These are phyloP conservation scores for Peniophora sp. DNA, from an alignment of 1,284 basidiomycete species.

Conservation along the genomic window DNA sequence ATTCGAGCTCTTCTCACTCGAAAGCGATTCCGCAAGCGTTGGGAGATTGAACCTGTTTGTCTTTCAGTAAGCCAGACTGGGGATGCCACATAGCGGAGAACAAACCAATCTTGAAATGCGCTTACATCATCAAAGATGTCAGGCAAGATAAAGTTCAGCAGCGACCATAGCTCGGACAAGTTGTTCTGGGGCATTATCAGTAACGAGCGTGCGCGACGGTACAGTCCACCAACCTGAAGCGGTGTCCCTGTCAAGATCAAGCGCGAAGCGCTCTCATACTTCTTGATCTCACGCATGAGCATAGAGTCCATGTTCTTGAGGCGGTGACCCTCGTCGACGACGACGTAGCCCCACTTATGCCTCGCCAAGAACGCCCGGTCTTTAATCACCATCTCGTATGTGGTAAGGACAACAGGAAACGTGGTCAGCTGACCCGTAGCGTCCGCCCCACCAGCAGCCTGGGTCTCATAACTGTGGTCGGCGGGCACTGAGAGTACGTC, in stretches of 20 bases:
- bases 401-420: conserved; percentile 85
- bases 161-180: conserved; percentile 87
- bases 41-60: conserved; percentile 64
- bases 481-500: conserved; percentile 36
- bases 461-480: too few relatives aligned
- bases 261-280: conserved; percentile 77
- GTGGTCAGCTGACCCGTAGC: conserved; percentile 21
- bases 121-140: conserved; percentile 89
- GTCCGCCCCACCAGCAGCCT: neutral
- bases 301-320: conserved; percentile 90
- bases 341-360: conserved; percentile 87
- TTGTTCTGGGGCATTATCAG: conserved; percentile 56
- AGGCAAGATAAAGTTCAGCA: conserved; percentile 92
- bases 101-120: conserved; percentile 86
- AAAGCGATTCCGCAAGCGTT: conserved; percentile 48
- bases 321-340: conserved; percentile 94
- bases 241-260: conserved; percentile 94
- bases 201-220: neutral
- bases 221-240: conserved; percentile 62
- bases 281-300: conserved; percentile 88
- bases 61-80: neutral
- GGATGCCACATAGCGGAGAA: conserved; percentile 6
- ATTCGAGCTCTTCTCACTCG: conserved; percentile 50
- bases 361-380: conserved; percentile 63
- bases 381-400: conserved; percentile 90